Conservation (phyloP, 768 basidiomycete genomes). For the Clavaria fumosa region DNA sequence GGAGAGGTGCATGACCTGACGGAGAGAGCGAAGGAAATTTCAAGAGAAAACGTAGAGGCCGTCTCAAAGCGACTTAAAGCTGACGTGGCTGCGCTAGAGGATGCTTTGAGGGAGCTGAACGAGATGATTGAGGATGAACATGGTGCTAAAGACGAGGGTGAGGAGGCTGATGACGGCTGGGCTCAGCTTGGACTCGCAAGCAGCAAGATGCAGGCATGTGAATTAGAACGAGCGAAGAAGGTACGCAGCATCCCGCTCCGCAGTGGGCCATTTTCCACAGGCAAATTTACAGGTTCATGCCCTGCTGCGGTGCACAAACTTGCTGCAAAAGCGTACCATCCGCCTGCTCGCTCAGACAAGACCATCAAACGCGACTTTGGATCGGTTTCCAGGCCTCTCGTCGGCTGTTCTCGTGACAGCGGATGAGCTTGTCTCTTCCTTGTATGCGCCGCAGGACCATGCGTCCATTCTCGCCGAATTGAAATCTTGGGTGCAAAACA, state of each 20-base stretch:
- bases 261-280: slow-evolving; percentile 2
- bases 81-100: slow-evolving; percentile 42
- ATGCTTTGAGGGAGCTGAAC: slow-evolving; percentile 42
- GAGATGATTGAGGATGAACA: slow-evolving; percentile 32
- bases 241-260: slow-evolving; percentile 18
- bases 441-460: slow-evolving; percentile 49
- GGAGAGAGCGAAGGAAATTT: slow-evolving; percentile 34
- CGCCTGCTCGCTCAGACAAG: slow-evolving; percentile 9
- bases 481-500: slow-evolving; percentile 22
- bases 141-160: slow-evolving; percentile 19
- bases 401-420: slow-evolving; percentile 34
- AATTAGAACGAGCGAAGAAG: slow-evolving; percentile 44
- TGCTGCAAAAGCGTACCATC: slow-evolving; percentile 45
- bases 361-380: slow-evolving; percentile 23
- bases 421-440: slow-evolving; percentile 53
- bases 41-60: slow-evolving; percentile 40
- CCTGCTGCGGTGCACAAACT: slow-evolving; percentile 39
- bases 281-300: slow-evolving; percentile 32
- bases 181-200: slow-evolving; percentile 36
- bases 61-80: slow-evolving; percentile 35
- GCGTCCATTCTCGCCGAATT: slow-evolving; percentile 26
- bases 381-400: slow-evolving; percentile 35
- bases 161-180: slow-evolving; percentile 42
- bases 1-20: slow-evolving; percentile 50
- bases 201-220: slow-evolving; percentile 29